Percentiles rank a stretch among this genome's conserved stretches.
These are phyloP conservation scores for Flaveria trinervia DNA, from an alignment of 129 eudicot genomes.

Conservation along the genomic window DNA sequence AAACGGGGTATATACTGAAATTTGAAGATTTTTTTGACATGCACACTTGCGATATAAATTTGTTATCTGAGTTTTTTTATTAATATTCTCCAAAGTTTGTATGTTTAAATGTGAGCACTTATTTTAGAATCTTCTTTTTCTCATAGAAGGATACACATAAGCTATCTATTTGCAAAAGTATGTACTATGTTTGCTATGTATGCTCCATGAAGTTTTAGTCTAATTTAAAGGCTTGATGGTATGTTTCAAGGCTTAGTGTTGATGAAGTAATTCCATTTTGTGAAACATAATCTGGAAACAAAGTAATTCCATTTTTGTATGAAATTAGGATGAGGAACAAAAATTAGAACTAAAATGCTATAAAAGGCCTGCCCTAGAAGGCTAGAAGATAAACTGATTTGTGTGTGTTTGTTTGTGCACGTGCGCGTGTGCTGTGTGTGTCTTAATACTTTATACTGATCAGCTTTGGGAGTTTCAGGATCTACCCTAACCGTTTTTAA, in stretches of 20 bases:
- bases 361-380: not conserved
- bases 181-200: not conserved
- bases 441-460: not conserved
- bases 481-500: not conserved
- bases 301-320: constrained; percentile 1
- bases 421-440: not conserved
- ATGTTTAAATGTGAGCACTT: not conserved
- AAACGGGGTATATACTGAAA: constrained; percentile 43
- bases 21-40: not conserved
- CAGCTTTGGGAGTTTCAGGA: not conserved
- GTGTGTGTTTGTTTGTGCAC: not conserved
- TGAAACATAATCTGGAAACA: not conserved
- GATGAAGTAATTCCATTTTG: constrained; percentile 3
- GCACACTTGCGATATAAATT: constrained; percentile 6
- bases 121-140: not conserved
- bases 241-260: not conserved
- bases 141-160: not conserved
- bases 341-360: not conserved
- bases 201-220: not conserved
- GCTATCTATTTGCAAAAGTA: not conserved
- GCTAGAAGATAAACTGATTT: not conserved
- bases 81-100: not conserved
- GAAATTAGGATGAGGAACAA: not conserved
- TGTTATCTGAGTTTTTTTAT: not conserved
- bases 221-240: constrained; percentile 4